These are phyloP conservation scores for Aspergillus conjunctus DNA, from an alignment of 495 filamentous ascomycete genomes.

Conservation along the genomic window DNA sequence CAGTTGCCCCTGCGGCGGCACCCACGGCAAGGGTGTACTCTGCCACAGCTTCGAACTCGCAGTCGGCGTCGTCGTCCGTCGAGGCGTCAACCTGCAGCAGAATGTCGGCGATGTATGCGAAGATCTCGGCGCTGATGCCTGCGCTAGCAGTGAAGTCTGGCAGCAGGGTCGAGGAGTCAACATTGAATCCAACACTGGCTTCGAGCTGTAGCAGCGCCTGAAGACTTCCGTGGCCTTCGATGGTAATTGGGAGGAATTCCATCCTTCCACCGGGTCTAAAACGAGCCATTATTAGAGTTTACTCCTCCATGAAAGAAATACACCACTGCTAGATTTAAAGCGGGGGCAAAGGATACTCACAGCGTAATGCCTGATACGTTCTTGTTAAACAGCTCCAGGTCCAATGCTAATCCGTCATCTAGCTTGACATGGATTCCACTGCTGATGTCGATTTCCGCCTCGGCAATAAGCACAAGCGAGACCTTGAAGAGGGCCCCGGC, in stretches of 20 bases:
- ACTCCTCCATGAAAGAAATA: too few relatives aligned
- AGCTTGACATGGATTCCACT: conserved; percentile 9
- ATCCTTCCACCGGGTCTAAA: conserved; percentile 3
- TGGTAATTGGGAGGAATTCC: conserved; percentile 4
- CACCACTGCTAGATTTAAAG: too few relatives aligned
- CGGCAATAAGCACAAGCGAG: neutral
- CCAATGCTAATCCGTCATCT: neutral
- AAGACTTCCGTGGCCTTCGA: conserved; percentile 1
- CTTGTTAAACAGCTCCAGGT: conserved; percentile 8
- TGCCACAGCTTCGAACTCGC: conserved; percentile 1
- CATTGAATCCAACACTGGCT: conserved; percentile 5
- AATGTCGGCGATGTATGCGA: conserved; percentile 10
- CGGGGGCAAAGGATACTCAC: neutral
- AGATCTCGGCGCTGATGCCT: conserved; percentile 1
- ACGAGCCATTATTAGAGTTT: neutral
- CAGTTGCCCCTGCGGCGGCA: neutral
- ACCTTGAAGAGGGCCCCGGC: conserved; percentile 6
- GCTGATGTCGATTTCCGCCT: conserved; percentile 11
- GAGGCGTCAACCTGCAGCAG: neutral
- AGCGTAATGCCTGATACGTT: conserved; percentile 6
- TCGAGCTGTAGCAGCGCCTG: conserved; percentile 3
- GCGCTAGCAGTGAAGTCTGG: neutral
- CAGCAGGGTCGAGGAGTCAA: neutral
- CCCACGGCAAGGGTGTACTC: conserved; percentile 7
- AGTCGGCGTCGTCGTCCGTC: neutral